Conservation (phyloP, 495 filamentous ascomycete species). For the Talaromyces thailandensis region DNA sequence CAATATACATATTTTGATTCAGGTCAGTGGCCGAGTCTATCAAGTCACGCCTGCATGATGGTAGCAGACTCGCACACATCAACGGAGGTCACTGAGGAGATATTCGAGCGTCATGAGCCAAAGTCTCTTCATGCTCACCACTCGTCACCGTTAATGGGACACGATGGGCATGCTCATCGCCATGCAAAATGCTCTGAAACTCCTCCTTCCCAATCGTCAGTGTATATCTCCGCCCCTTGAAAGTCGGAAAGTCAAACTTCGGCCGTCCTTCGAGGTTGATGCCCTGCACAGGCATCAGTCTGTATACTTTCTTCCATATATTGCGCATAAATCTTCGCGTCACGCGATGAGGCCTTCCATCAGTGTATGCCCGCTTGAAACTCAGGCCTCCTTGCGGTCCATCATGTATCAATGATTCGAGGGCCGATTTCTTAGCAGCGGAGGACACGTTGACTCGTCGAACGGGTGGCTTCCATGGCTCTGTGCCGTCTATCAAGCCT, state of each 20-base stretch:
- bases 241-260: slow-evolving; percentile 14
- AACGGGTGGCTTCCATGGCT: slow-evolving; percentile 29
- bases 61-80: not conserved
- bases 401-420: slow-evolving; percentile 14
- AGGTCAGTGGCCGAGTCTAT: not conserved
- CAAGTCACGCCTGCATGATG: not conserved
- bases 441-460: slow-evolving; percentile 20
- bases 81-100: not conserved
- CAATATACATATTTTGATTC: not conserved
- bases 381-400: slow-evolving; percentile 28
- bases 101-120: not conserved
- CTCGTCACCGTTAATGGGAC: not conserved
- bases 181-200: not conserved
- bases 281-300: slow-evolving; percentile 26
- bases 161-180: not conserved
- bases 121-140: not conserved
- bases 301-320: slow-evolving; percentile 34
- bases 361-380: slow-evolving; percentile 17
- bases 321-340: slow-evolving; percentile 36
- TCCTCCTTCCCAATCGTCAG: not conserved
- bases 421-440: not conserved
- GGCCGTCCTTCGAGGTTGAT: slow-evolving; percentile 11
- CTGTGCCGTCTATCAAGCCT: slow-evolving; percentile 44
- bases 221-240: not conserved
- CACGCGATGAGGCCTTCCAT: slow-evolving; percentile 30